Evolutionary conservation across 202 grass and related monocot genomes (phyloP).

Genomic region (Saccharum hybrid): DNA sequence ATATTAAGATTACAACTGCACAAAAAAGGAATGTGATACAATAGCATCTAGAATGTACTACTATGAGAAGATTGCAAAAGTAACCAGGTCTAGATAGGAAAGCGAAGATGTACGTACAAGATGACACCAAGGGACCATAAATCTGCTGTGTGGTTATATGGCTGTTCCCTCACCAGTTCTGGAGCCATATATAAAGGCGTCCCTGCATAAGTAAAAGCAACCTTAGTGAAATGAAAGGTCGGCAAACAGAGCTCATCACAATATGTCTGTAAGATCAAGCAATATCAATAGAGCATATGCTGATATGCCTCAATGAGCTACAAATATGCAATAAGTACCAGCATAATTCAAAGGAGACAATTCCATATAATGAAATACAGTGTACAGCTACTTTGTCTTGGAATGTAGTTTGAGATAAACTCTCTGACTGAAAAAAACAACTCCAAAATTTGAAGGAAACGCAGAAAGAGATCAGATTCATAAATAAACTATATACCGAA

Average conservation of each 20-base stretch:
- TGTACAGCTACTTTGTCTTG: not conserved
- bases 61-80: slow-evolving; percentile 21
- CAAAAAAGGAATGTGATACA: not conserved
- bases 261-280: not conserved
- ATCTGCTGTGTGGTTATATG: slow-evolving; percentile 97
- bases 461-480: not conserved
- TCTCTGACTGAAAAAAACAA: not conserved
- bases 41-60: slow-evolving; percentile 12
- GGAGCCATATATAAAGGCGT: slow-evolving; percentile 99
- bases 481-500: not conserved
- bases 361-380: not conserved
- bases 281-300: slow-evolving; percentile 1
- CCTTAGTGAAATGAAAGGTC: slow-evolving; percentile 29
- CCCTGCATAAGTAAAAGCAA: slow-evolving; percentile 54
- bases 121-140: slow-evolving; percentile 99
- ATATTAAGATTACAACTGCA: not conserved
- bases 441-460: slow-evolving; percentile 7
- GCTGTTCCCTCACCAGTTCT: slow-evolving; percentile 95
- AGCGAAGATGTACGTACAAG: slow-evolving; percentile 64
- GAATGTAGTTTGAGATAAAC: slow-evolving; percentile 24
- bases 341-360: not conserved
- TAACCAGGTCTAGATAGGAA: slow-evolving; percentile 7
- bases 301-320: slow-evolving; percentile 13
- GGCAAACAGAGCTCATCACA: not conserved
- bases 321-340: not conserved